These are phyloP conservation scores for Jackrogersella minutella DNA, from an alignment of 495 filamentous ascomycete genomes.

Conservation along the genomic window DNA sequence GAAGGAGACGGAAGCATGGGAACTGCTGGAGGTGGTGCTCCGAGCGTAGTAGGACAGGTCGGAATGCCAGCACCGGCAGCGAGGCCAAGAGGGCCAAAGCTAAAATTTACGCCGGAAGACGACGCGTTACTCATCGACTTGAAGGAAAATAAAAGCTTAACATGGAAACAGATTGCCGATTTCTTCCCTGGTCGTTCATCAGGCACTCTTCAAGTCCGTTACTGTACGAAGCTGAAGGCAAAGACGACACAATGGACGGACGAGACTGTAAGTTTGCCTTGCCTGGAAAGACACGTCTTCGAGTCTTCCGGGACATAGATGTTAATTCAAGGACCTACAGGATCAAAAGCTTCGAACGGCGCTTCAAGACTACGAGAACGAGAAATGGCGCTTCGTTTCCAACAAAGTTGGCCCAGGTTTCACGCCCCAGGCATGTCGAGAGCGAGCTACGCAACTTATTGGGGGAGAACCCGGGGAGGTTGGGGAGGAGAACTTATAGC, in stretches of 20 bases:
- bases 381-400: constrained; percentile 87
- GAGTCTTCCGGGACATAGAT: constrained; percentile 4
- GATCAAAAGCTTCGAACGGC: constrained; percentile 79
- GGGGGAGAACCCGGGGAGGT: constrained; percentile 45
- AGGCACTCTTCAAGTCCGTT: constrained; percentile 89
- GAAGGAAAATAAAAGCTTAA: constrained; percentile 90
- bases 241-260: constrained; percentile 93
- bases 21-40: constrained; percentile 57
- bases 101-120: constrained; percentile 91
- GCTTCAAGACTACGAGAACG: constrained; percentile 86
- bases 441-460: constrained; percentile 71
- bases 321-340: constrained; percentile 55
- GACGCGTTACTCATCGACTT: constrained; percentile 83
- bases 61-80: constrained; percentile 84
- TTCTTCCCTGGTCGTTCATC: constrained; percentile 90
- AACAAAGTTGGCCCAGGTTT: constrained; percentile 87
- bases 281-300: constrained; percentile 6
- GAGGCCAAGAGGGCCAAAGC: constrained; percentile 79
- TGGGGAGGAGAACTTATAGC: constrained; percentile 58
- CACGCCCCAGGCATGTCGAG: constrained; percentile 82
- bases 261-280: constrained; percentile 73
- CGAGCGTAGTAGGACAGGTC: constrained; percentile 78
- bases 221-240: constrained; percentile 91
- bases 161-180: constrained; percentile 95
- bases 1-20: constrained; percentile 56